These are phyloP conservation scores for Cladosporium halotolerans DNA, from an alignment of 2,329 filamentous ascomycete species.

Conservation along the genomic window DNA sequence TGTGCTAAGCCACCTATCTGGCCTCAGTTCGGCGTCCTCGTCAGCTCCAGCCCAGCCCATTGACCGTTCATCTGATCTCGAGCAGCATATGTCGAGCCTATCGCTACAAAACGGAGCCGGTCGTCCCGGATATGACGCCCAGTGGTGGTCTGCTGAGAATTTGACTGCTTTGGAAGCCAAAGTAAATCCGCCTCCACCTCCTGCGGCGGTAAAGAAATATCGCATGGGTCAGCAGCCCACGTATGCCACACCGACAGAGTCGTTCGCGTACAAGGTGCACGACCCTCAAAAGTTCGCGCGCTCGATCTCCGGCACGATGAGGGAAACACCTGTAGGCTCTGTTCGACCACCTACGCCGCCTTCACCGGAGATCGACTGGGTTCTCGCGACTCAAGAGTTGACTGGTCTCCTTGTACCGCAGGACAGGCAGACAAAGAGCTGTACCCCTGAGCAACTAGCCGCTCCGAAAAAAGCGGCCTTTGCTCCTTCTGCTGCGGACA, in stretches of 20 bases:
- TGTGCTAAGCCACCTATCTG: constrained; percentile 82
- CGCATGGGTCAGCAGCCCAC: constrained; percentile 57
- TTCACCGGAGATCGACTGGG: constrained; percentile 78
- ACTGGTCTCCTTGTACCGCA: constrained; percentile 74
- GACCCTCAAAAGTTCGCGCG: constrained; percentile 60
- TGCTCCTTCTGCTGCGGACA: neutral
- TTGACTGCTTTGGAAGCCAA: constrained; percentile 65
- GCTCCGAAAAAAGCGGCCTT: constrained; percentile 42
- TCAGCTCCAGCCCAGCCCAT: neutral
- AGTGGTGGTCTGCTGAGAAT: constrained; percentile 45
- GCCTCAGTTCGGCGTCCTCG: constrained; percentile 49
- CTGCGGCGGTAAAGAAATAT: constrained; percentile 48
- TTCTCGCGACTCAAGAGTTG: constrained; percentile 73
- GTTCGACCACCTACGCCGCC: constrained; percentile 55
- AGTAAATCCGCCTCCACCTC: constrained; percentile 45
- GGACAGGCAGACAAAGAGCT: constrained; percentile 69
- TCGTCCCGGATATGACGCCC: constrained; percentile 30
- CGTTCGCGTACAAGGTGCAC: constrained; percentile 74
- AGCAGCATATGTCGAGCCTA: constrained; percentile 5
- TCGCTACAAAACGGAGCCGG: constrained; percentile 4
- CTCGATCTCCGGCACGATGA: constrained; percentile 53
- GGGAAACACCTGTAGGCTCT: constrained; percentile 27
- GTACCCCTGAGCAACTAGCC: constrained; percentile 67
- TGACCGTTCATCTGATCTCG: constrained; percentile 13
- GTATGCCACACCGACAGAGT: constrained; percentile 81